Evolutionary conservation across 805 yeast species (phyloP).

Genomic region (Tanozyma kutaoensis): DNA sequence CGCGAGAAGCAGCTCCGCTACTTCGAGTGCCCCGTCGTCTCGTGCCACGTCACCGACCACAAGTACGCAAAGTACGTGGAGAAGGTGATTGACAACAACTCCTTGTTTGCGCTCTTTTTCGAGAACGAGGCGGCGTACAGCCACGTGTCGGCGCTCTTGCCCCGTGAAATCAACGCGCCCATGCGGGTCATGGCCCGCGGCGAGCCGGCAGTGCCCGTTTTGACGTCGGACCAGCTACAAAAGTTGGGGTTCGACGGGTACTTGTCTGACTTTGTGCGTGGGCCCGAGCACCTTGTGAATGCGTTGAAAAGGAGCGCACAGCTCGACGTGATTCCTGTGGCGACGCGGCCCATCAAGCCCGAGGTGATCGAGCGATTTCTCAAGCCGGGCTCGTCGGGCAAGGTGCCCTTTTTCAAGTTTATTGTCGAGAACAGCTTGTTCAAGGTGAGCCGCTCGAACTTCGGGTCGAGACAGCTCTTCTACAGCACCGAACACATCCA

Average conservation of each 20-base stretch:
- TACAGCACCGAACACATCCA: slow-evolving; percentile 23
- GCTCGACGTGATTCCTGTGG: slow-evolving; percentile 48
- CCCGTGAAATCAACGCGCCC: slow-evolving; percentile 32
- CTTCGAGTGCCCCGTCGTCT: slow-evolving; percentile 64
- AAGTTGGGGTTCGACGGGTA: slow-evolving; percentile 70
- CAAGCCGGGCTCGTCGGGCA: slow-evolving; percentile 21
- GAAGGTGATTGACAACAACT: slow-evolving; percentile 36
- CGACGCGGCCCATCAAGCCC: slow-evolving; percentile 30
- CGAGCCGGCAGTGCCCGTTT: slow-evolving; percentile 8
- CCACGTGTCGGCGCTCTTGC: slow-evolving; percentile 24
- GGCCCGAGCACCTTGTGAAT: slow-evolving; percentile 57
- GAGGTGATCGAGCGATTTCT: slow-evolving; percentile 22
- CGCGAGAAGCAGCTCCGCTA: no score
- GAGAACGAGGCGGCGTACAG: slow-evolving; percentile 35
- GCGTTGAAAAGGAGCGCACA: slow-evolving; percentile 50
- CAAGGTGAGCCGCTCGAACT: slow-evolving; percentile 41
- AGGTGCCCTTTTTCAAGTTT: slow-evolving; percentile 38
- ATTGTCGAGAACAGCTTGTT: slow-evolving; percentile 45
- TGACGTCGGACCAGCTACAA: slow-evolving; percentile 19
- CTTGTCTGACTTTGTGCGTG: slow-evolving; percentile 54
- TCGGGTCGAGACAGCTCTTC: slow-evolving; percentile 46
- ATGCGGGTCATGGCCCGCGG: slow-evolving; percentile 31
- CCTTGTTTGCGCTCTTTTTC: slow-evolving; percentile 54
- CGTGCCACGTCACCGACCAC: slow-evolving; percentile 40
- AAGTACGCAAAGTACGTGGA: slow-evolving; percentile 44